Conservation (phyloP, 768 basidiomycete species). For the Trametopsis cervina region DNA sequence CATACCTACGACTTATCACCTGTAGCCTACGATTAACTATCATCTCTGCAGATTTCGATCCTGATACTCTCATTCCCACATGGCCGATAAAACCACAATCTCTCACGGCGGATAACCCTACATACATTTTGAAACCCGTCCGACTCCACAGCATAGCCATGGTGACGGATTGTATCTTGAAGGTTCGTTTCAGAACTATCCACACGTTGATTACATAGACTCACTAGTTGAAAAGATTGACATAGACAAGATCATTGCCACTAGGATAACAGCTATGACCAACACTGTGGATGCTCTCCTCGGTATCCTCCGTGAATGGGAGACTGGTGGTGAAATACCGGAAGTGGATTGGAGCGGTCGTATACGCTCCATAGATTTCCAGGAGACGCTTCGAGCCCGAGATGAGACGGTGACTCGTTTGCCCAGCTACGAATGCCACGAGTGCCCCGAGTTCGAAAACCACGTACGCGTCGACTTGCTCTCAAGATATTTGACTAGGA, state of each 20-base stretch:
- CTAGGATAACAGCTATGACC: constrained; percentile 56
- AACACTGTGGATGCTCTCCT: constrained; percentile 47
- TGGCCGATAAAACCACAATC: constrained; percentile 64
- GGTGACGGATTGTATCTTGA: constrained; percentile 62
- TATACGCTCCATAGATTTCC: constrained; percentile 83
- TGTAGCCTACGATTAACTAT: background rate
- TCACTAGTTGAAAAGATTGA: constrained; percentile 49
- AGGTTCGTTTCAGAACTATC: constrained; percentile 37
- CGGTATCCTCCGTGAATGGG: constrained; percentile 51
- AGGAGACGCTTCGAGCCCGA: constrained; percentile 67
- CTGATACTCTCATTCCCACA: constrained; percentile 53
- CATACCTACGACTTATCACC: constrained; percentile 20
- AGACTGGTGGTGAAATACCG: constrained; percentile 34
- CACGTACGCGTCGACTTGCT: constrained; percentile 48
- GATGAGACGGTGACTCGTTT: constrained; percentile 41
- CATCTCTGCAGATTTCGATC: constrained; percentile 43
- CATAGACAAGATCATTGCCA: constrained; percentile 58
- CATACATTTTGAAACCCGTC: constrained; percentile 63
- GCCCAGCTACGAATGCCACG: constrained; percentile 38
- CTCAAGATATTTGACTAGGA: background rate
- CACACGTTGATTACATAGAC: background rate
- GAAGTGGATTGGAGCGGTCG: constrained; percentile 80
- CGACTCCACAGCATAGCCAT: constrained; percentile 69
- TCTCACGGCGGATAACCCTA: constrained; percentile 41
- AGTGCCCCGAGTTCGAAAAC: constrained; percentile 61